Evolutionary conservation across 352 stramenopile species (phyloP).

Genomic region (Discostella stelligera): DNA sequence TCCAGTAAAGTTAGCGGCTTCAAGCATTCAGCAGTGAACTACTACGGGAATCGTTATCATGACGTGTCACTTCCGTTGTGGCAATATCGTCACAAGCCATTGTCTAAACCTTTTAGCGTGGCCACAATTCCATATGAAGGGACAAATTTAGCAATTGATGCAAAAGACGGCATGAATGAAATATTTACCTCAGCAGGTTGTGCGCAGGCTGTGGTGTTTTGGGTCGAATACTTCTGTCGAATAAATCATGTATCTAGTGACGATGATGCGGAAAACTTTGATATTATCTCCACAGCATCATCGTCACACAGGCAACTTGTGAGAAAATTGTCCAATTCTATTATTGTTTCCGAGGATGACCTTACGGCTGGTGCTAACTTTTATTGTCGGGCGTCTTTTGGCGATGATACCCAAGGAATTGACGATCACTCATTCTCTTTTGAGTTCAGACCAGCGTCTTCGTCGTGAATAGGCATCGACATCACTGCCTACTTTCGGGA

Average conservation of each 20-base stretch:
- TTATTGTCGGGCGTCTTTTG: constrained; percentile 37
- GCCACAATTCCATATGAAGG: constrained; percentile 51
- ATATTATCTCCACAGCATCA: constrained; percentile 46
- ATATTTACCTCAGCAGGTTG: constrained; percentile 17
- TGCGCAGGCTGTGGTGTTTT: constrained; percentile 49
- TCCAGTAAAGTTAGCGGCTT: constrained; percentile 50
- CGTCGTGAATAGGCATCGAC: background rate
- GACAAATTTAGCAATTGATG: constrained; percentile 19
- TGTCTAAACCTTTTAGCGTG: constrained; percentile 57
- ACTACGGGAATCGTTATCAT: constrained; percentile 52
- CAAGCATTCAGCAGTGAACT: constrained; percentile 56
- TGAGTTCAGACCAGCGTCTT: background rate
- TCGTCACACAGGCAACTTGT: constrained; percentile 51
- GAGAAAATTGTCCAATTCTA: constrained; percentile 31
- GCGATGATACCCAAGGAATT: constrained; percentile 15
- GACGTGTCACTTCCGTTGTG: constrained; percentile 58
- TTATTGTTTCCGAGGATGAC: constrained; percentile 22
- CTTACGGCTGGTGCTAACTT: constrained; percentile 29
- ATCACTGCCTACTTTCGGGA: no score
- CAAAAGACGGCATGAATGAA: no score
- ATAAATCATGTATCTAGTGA: constrained; percentile 38
- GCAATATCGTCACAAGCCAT: constrained; percentile 60
- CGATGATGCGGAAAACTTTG: constrained; percentile 26
- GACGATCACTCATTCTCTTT: constrained; percentile 32
- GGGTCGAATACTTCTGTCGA: constrained; percentile 62